phyloP scores from a whole-genome alignment of 73 alveolate species.

The Blepharisma stoltei region DNA sequence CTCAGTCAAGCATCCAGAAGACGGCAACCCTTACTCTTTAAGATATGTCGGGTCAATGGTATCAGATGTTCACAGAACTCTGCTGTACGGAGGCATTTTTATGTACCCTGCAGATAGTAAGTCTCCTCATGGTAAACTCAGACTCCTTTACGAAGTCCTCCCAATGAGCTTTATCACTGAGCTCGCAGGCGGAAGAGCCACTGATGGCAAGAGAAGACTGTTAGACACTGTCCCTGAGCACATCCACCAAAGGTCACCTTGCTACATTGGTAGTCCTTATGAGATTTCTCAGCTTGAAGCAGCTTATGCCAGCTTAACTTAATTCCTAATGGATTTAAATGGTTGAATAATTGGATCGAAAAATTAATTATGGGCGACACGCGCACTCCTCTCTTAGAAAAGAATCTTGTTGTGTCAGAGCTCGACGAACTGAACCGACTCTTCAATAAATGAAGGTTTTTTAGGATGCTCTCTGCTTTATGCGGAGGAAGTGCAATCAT shows the following conservation, averaged over 20 bases:
- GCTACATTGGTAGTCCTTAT: constrained; percentile 44
- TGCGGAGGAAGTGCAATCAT: constrained; percentile 5
- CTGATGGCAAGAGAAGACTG: constrained; percentile 47
- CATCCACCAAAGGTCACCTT: constrained; percentile 55
- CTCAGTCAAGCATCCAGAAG: constrained; percentile 37
- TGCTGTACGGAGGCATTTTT: constrained; percentile 66
- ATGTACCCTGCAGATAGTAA: constrained; percentile 59
- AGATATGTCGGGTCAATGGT: constrained; percentile 73
- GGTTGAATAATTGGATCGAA: no score
- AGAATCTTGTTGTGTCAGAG: no score
- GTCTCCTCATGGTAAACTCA: constrained; percentile 61
- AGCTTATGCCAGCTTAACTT: background rate
- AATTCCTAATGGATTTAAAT: no score
- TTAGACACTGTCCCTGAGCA: constrained; percentile 47
- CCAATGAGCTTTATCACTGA: constrained; percentile 80
- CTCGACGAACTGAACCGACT: constrained; percentile 1
- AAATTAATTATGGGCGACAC: no score
- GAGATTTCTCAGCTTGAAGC: constrained; percentile 36
- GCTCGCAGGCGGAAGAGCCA: constrained; percentile 80
- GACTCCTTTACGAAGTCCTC: constrained; percentile 79
- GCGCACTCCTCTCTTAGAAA: no score
- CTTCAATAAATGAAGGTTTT: constrained; percentile 11
- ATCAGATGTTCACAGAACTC: constrained; percentile 64
- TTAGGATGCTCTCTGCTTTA: constrained; percentile 9
- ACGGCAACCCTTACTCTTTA: constrained; percentile 43